Percentiles rank a stretch among this genome's conserved stretches.
Conservation (phyloP, 257 asterid genomes). For the Solanum infundibuliforme region DNA sequence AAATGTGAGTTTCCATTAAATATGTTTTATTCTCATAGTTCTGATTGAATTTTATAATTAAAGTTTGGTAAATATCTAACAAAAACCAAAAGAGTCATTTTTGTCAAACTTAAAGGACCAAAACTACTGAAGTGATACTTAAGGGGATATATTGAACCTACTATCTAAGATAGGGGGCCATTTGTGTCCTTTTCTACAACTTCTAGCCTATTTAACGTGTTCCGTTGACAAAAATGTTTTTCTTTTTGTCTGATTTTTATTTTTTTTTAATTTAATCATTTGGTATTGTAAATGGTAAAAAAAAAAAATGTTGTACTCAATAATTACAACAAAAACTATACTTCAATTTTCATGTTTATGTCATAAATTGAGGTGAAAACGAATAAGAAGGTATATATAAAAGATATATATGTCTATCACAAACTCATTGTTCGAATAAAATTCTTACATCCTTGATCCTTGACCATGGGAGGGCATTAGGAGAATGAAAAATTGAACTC, state of each 20-base stretch:
- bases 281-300: background rate
- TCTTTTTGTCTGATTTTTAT: background rate
- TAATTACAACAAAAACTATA: background rate
- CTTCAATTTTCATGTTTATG: background rate
- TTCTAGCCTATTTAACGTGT: background rate
- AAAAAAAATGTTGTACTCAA: background rate
- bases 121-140: background rate
- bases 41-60: too few species aligned
- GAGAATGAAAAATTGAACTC: background rate
- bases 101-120: background rate
- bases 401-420: background rate
- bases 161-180: background rate
- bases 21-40: background rate
- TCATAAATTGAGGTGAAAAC: background rate
- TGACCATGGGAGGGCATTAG: background rate
- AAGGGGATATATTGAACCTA: background rate
- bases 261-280: background rate
- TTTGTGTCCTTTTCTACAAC: background rate
- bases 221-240: background rate
- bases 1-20: background rate
- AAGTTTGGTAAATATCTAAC: background rate
- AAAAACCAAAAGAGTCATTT: background rate
- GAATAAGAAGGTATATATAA: background rate
- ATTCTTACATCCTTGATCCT: background rate
- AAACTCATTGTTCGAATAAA: background rate